phyloP scores from a whole-genome alignment of 2,329 filamentous ascomycete genomes.

The Colletotrichum ledebouriae region DNA sequence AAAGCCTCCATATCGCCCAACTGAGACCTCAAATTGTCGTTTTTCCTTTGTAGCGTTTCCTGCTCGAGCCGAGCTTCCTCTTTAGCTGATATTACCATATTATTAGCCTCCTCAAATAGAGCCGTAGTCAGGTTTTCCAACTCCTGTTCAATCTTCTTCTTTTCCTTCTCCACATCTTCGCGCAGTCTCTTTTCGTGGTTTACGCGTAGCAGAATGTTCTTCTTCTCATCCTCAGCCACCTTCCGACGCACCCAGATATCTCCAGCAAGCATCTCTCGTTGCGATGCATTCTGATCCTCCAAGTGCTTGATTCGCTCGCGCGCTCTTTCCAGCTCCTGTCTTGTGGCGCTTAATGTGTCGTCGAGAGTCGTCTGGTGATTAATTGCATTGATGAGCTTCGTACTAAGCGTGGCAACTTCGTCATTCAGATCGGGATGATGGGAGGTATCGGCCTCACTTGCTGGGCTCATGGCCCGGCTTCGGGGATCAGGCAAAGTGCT shows the following conservation, averaged over 20 bases:
- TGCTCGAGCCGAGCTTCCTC: conserved; percentile 89
- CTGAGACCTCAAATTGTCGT: conserved; percentile 88
- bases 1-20: conserved; percentile 88
- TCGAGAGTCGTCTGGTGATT: conserved; percentile 95
- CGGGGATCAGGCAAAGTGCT: conserved; percentile 78
- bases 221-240: conserved; percentile 80
- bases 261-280: conserved; percentile 78
- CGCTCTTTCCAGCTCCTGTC: conserved; percentile 84
- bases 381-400: conserved; percentile 96
- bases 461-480: conserved; percentile 64
- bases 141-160: conserved; percentile 91
- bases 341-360: conserved; percentile 84
- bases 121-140: conserved; percentile 90
- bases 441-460: conserved; percentile 51
- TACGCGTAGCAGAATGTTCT: conserved; percentile 68
- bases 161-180: conserved; percentile 79
- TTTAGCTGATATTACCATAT: conserved; percentile 94
- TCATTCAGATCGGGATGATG: conserved; percentile 70
- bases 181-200: conserved; percentile 76
- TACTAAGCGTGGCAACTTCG: conserved; percentile 91
- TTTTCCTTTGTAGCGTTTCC: conserved; percentile 84
- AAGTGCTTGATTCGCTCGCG: conserved; percentile 76
- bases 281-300: conserved; percentile 74
- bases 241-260: conserved; percentile 83
- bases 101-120: conserved; percentile 98